phyloP scores from a whole-genome alignment of 169 alveolate genomes.

The Besnoitia besnoiti region DNA sequence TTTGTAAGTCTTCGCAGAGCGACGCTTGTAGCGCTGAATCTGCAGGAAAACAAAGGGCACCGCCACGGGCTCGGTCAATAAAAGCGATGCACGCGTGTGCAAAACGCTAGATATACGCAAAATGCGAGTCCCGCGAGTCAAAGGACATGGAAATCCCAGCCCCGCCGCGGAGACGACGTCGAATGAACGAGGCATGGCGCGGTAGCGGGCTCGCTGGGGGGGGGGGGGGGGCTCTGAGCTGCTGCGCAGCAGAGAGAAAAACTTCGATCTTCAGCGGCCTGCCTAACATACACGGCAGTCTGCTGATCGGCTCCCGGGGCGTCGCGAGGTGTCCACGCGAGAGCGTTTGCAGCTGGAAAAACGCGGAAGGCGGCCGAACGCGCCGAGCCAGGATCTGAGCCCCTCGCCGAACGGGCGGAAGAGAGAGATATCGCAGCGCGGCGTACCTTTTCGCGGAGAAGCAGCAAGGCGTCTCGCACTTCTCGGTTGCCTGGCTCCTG shows the following conservation, averaged over 20 bases:
- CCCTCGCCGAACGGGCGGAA: too few species aligned
- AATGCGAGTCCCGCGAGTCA: background rate
- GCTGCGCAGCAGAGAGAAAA: too few species aligned
- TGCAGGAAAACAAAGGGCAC: background rate
- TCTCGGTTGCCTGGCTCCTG: slow-evolving; percentile 12
- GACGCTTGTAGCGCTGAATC: slow-evolving; percentile 6
- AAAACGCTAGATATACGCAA: background rate
- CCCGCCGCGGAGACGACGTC: background rate
- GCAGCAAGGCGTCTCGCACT: slow-evolving; percentile 26
- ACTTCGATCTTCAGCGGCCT: too few species aligned
- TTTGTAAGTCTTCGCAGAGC: slow-evolving; percentile 3
- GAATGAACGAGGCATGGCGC: too few species aligned
- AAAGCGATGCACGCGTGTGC: background rate
- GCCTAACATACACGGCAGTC: too few species aligned
- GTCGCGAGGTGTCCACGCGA: too few species aligned
- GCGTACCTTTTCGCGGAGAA: slow-evolving; percentile 27
- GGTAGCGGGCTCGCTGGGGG: too few species aligned
- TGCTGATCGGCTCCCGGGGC: too few species aligned
- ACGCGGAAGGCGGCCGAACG: too few species aligned
- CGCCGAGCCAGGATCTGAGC: too few species aligned
- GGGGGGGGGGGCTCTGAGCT: too few species aligned
- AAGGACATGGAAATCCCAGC: background rate
- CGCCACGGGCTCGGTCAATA: background rate
- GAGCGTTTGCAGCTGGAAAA: too few species aligned
- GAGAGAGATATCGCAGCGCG: background rate